phyloP scores from a whole-genome alignment of 768 basidiomycete species.

The Guyanaporus albipodus region DNA sequence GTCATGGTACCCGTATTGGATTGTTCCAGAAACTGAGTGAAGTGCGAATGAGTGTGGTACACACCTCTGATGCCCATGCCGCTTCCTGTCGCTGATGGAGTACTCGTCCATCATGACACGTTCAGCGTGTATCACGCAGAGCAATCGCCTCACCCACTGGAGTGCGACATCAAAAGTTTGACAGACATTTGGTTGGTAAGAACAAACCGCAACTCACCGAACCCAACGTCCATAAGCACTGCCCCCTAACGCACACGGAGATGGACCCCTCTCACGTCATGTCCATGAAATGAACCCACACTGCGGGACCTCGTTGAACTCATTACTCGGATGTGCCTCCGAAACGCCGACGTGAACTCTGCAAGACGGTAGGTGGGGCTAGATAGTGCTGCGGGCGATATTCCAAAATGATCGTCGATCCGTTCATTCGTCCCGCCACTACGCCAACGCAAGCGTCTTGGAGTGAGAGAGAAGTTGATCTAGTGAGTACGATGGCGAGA shows the following conservation, averaged over 20 bases:
- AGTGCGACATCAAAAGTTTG: conserved; percentile 42
- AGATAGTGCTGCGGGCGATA: conserved; percentile 57
- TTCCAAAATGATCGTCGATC: conserved; percentile 77
- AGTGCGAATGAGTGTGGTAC: conserved; percentile 19
- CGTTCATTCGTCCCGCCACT: conserved; percentile 57
- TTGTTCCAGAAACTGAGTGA: conserved; percentile 5
- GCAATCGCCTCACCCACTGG: conserved; percentile 89
- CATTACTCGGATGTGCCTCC: conserved; percentile 83
- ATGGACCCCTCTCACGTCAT: conserved; percentile 68
- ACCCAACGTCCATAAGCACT: conserved; percentile 54
- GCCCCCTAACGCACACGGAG: conserved; percentile 9
- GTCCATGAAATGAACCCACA: conserved; percentile 72
- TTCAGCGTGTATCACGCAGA: conserved; percentile 51
- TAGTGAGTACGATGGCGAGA: conserved; percentile 69
- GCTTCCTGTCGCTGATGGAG: conserved; percentile 86
- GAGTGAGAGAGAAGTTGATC: conserved; percentile 6
- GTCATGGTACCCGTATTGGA: conserved; percentile 59
- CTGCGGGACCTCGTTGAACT: conserved; percentile 78
- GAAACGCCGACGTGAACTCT: conserved; percentile 69
- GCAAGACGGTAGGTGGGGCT: conserved; percentile 83
- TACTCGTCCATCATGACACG: conserved; percentile 55
- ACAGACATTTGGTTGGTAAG: background rate
- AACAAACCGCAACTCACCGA: conserved; percentile 3
- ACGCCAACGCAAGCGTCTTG: conserved; percentile 9
- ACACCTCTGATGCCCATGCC: conserved; percentile 78